Evolutionary conservation across 306 rosid species (phyloP).

Genomic region (Trichosanthes cucumerina): DNA sequence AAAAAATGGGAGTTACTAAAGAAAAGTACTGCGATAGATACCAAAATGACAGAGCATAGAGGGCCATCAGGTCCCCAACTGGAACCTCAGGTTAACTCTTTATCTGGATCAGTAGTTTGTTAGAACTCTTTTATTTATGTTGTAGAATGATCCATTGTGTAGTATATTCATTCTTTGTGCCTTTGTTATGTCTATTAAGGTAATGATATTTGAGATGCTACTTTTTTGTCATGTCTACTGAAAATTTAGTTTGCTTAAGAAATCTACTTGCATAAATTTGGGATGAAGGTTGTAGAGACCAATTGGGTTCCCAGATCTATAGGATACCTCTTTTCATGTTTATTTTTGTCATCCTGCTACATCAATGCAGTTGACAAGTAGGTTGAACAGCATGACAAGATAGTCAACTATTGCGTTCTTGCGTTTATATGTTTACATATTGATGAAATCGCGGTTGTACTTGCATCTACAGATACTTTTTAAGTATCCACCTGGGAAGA

Average conservation of each 20-base stretch:
- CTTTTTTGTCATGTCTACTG: background rate
- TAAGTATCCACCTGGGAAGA: slow-evolving; percentile 78
- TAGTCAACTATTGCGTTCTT: background rate
- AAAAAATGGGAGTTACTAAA: slow-evolving; percentile 59
- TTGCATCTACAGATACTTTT: slow-evolving; percentile 53
- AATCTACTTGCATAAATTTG: background rate
- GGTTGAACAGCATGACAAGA: background rate
- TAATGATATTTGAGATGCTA: background rate
- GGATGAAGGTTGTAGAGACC: background rate
- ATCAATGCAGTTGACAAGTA: background rate
- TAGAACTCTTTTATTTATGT: background rate
- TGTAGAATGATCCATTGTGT: background rate
- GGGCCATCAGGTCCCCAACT: slow-evolving; percentile 42
- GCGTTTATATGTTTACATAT: background rate
- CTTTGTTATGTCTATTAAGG: background rate
- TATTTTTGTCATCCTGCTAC: background rate
- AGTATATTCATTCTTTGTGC: background rate
- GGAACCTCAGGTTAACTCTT: slow-evolving; percentile 82
- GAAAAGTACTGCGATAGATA: slow-evolving; percentile 37
- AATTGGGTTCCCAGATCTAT: background rate
- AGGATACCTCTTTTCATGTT: background rate
- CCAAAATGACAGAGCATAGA: slow-evolving; percentile 30
- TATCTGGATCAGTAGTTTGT: slow-evolving; percentile 16
- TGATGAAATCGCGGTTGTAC: background rate
- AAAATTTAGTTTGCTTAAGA: background rate